Base-by-base conservation (phyloP, 1,284 basidiomycete species). In the Anthracocystis panici-leucophaei region DNA sequence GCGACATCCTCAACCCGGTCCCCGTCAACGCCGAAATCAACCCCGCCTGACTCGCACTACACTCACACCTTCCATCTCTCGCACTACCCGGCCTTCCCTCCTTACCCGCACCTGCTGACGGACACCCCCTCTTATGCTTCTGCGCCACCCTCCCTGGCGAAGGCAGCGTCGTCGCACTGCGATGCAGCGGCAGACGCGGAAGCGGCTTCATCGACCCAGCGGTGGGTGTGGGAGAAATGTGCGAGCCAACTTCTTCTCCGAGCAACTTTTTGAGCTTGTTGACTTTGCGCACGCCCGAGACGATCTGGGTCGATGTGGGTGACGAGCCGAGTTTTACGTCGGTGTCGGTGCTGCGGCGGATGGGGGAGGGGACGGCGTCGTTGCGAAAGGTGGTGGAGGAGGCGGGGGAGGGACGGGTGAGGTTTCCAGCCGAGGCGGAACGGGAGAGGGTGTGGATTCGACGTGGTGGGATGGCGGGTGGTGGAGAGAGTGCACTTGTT, bases 241-340 rank as follows among this genome's bases (percentile, higher is more conserved):
- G 60, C 2, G 48, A 35, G 0, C 33, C 25, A 2, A 65, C 65
- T 46, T 74, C 71, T 16, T 68, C 65, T 0, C 71, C 71, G 2
- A 74, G 48, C 12, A 74, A 52, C 41, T 69, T 44, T 33, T 65
- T 65, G 33, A 74, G 58, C 44, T 74, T 74, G 55, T 68, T 65
- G 35, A 65, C 29, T 35, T 61, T 65, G 10, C 71, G 65, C 9
- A 57, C 48, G 23, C 51, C 53, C 23, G 46, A 57, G 27, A 72
- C 45, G 46, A 72, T 72, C 42, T 72, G 59, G 3, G 69, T 72
- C n/a, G 18, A 7, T 5, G 33, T 5, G 4, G 21, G 31, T 3
- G 65, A 52, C 25, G 41, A 27, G 27, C 27, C 27, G 27, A 7
- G 27, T 27, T 27, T 27, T 7, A 27, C 35, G 14, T 38, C 35